Evolutionary conservation across 768 basidiomycete genomes (phyloP).

Genomic region (Leucogyrophana mollusca): DNA sequence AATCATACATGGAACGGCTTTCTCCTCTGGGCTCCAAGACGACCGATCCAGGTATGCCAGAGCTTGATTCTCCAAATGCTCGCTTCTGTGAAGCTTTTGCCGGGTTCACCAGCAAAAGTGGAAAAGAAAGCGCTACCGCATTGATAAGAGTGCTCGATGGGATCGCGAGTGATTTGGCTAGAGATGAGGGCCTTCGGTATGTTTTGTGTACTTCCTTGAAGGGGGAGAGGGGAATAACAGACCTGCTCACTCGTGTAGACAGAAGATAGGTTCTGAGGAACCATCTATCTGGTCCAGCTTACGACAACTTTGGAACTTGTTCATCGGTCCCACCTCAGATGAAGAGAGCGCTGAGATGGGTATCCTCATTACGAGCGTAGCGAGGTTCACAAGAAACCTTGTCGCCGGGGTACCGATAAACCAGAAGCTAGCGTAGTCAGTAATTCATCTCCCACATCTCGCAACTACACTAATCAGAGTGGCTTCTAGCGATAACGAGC

Average conservation of each 20-base stretch:
- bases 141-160: slow-evolving; percentile 45
- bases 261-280: slow-evolving; percentile 32
- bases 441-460: slow-evolving; percentile 3
- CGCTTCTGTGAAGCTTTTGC: slow-evolving; percentile 44
- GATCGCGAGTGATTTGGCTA: slow-evolving; percentile 51
- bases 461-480: slow-evolving; percentile 1
- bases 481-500: slow-evolving; percentile 64
- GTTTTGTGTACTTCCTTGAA: slow-evolving; percentile 1
- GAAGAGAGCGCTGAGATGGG: slow-evolving; percentile 34
- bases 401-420: slow-evolving; percentile 74
- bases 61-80: slow-evolving; percentile 12
- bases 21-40: too few species aligned
- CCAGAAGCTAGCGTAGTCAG: slow-evolving; percentile 75
- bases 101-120: slow-evolving; percentile 34
- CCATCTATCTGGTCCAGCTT: slow-evolving; percentile 56
- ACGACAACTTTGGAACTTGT: slow-evolving; percentile 50
- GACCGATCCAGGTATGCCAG: slow-evolving; percentile 2
- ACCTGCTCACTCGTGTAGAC: slow-evolving; percentile 21
- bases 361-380: slow-evolving; percentile 49
- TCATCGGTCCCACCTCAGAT: too few species aligned
- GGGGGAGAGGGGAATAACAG: not conserved
- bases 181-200: slow-evolving; percentile 36
- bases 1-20: not conserved
- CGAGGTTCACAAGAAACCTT: slow-evolving; percentile 81
- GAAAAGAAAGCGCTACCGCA: slow-evolving; percentile 12